Base-by-base conservation (phyloP, 495 filamentous ascomycete species). In the Staphylotrichum longicolle region DNA sequence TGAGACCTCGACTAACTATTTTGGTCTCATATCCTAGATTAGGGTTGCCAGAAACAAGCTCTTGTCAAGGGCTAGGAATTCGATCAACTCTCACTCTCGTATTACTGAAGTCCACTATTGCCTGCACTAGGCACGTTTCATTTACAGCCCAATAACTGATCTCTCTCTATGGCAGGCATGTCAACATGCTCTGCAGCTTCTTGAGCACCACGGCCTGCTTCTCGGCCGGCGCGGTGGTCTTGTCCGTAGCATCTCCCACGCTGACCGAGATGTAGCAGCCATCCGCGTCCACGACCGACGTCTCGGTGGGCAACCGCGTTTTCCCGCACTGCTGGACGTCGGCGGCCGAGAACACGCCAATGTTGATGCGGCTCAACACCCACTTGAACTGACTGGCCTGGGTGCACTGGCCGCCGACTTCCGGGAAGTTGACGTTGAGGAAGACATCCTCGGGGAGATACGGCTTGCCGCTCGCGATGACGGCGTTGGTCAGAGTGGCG, bases 351-450 rank as follows among this genome's bases (percentile, higher is more conserved):
- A 85, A 67, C 0, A 80, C 15, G 0, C 82, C 82, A 7, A 74
- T 60, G 59, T 83, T 78, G 64, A 88, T 85, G 14, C 86, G 74
- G 49, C 78, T 84, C 32, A 88, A 66, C 2, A 88, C 80, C 65
- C 84, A 90, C 53, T 78, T 78, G 72, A 86, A 86, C 48, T 85
- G 74, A 5, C 71, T 66, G 0, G 77, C 66, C 5, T 66, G 70
- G 3, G 68, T 73, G 68, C 86, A 88, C 44, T 70, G 68, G 3
- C 71, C 75, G 3, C 66, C 72, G 11, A 85, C 79, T 10, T 72
- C 70, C 3, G 82, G 81, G 66, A 85, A 88, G 69, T 90, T 89
- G 55, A 89, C 85, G 60, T 88, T 89, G 50, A 90, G 76, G 78
- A 79, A 90, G 11, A 82, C 75, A 49, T 80, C 74, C 0, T 71